Evolutionary conservation across 345 rosid species (phyloP), one percentile per base, ranked within the genome.

Genomic region (Salix viminalis): DNA sequence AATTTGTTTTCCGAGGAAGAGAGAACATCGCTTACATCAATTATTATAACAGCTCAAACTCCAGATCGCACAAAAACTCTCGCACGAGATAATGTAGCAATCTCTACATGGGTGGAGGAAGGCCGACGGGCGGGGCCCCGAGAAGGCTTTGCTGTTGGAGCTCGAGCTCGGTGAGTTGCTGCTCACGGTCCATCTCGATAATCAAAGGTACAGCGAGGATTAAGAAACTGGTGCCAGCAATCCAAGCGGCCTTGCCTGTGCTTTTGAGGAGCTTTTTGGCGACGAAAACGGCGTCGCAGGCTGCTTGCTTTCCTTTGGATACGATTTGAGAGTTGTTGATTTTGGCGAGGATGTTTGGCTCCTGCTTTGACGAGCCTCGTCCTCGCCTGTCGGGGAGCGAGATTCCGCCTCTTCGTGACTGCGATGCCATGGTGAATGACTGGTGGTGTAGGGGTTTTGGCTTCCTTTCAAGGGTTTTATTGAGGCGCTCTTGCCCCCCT

Each of bases 231-330:
- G 98, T 90, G 3, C 98, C 94, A 10, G 90, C 90, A 62, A 92
- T 79, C 97, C 94, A 91, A 26, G 94, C 94, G 8, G 97, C 98
- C 86, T 89, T 90, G 9, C 97, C 98, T 6, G 97, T 92, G 83
- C 97, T 91, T 67, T 83, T 81, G 44, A 94, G 84, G 79, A 94
- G 92, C 84, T 88, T 92, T 82, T 89, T 90, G 79, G 98, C 74
- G 39, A 90, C 93, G 79, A 79, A 79, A 1, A 82, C 86, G 74
- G 91, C 83, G 73, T 90, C 88, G 86, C 75, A 73, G 8, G 88
- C 89, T 4, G 85, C 88, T 42, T 80, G 89, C 87, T 85, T 91
- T 68, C 92, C 94, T 6, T 83, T 80, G 18, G 86, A 76, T 2
- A 87, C 88, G 78, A 90, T 81, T 3, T 81, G 74, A 26, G 85